These are phyloP conservation scores for Trichopus zeylanicus DNA, from an alignment of 116 monocot species.

Conservation along the genomic window DNA sequence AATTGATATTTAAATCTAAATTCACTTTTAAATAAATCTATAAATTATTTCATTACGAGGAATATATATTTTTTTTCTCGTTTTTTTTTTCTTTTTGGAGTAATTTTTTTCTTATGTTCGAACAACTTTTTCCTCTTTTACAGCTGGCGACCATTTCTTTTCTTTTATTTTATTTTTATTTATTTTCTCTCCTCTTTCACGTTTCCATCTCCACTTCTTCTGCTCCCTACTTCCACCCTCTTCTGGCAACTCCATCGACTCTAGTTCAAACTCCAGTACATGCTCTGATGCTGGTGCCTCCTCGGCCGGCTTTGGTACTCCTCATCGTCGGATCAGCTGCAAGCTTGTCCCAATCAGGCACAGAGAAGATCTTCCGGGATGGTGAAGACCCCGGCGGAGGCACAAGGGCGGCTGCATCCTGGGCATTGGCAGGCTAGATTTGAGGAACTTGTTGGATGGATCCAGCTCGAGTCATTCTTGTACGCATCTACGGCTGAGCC, in stretches of 20 bases:
- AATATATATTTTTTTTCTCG: no score
- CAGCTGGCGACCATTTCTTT: no score
- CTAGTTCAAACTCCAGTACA: slow-evolving; percentile 17
- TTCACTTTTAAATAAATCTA: no score
- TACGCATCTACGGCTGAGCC: slow-evolving; percentile 60
- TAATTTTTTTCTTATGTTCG: no score
- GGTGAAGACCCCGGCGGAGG: slow-evolving; percentile 24
- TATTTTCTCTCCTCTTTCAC: no score
- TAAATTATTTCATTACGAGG: no score
- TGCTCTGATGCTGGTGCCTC: slow-evolving; percentile 46
- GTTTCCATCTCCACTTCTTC: no score
- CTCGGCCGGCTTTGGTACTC: no score
- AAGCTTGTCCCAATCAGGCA: slow-evolving; percentile 95
- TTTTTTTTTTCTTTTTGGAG: no score
- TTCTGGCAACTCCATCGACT: slow-evolving; percentile 9
- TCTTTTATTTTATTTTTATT: no score
- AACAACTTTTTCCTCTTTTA: no score
- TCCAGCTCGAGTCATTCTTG: slow-evolving; percentile 75
- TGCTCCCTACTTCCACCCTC: slow-evolving; percentile 46
- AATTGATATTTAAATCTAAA: no score
- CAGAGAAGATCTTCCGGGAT: slow-evolving; percentile 82
- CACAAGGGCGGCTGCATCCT: slow-evolving; percentile 16
- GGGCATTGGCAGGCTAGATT: slow-evolving; percentile 83
- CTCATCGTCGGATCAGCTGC: slow-evolving; percentile 82
- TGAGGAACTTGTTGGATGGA: slow-evolving; percentile 76